phyloP scores from a whole-genome alignment of 2,329 filamentous ascomycete genomes.

The Xenosphaeropsis pyriputrescens region DNA sequence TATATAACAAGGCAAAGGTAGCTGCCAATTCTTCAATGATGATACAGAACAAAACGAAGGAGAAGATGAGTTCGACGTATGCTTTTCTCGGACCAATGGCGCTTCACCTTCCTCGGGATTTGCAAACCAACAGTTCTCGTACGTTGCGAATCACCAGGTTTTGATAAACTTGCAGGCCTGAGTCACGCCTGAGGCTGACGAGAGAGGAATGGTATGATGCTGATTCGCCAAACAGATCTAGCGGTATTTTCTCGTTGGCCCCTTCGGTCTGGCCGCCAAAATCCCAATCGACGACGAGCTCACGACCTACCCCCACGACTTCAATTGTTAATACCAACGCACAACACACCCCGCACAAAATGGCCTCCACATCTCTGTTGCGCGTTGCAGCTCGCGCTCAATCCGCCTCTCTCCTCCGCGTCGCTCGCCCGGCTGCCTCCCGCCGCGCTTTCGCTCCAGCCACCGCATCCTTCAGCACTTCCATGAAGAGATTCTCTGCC shows the following conservation, averaged over 20 bases:
- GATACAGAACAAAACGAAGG: no score
- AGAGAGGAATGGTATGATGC: neutral
- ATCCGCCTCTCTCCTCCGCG: constrained; percentile 45
- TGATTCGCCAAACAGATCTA: neutral
- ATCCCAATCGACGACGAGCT: neutral
- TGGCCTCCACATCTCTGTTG: constrained; percentile 55
- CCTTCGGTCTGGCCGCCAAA: neutral
- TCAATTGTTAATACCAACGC: neutral
- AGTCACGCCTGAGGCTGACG: no score
- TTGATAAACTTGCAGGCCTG: no score
- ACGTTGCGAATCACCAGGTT: no score
- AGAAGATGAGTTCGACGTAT: no score
- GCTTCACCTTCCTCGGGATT: no score
- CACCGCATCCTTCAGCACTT: constrained; percentile 47
- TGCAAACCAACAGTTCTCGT: no score
- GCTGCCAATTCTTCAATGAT: no score
- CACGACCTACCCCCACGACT: neutral
- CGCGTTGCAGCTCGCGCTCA: constrained; percentile 56
- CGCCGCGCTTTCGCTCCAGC: constrained; percentile 36
- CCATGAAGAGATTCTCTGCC: constrained; percentile 23
- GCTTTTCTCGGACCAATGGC: no score
- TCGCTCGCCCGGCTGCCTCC: constrained; percentile 39
- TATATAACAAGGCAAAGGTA: no score
- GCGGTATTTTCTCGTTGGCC: neutral
- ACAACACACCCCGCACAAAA: constrained; percentile 22